Percentiles rank a stretch among this genome's conserved stretches.
Evolutionary conservation across 192 early-diverging fungal species (phyloP).

Genomic region (Chytriomyces confervae): DNA sequence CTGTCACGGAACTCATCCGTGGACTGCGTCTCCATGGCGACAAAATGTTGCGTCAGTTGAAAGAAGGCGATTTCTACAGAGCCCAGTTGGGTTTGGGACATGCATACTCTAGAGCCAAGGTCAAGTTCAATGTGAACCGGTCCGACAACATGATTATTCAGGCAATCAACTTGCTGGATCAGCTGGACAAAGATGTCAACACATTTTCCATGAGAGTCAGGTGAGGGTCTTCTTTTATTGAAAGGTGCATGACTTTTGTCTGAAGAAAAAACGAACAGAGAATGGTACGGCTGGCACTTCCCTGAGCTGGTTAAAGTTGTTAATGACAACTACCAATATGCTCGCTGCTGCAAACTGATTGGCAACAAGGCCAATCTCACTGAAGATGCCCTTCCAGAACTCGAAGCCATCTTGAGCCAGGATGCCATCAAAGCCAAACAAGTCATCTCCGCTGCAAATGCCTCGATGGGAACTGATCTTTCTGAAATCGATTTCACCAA

Average conservation of each 20-base stretch:
- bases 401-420: constrained; percentile 77
- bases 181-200: constrained; percentile 99
- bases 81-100: constrained; percentile 98
- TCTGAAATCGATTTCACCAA: constrained; percentile 95
- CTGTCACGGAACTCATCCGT: constrained; percentile 88
- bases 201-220: constrained; percentile 92
- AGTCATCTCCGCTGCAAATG: constrained; percentile 90
- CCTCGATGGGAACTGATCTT: constrained; percentile 99
- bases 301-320: constrained; percentile 98
- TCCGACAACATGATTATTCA: constrained; percentile 94
- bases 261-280: constrained; percentile 56
- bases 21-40: constrained; percentile 92
- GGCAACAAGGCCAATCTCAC: constrained; percentile 90
- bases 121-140: constrained; percentile 99
- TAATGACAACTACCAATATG: constrained; percentile 89
- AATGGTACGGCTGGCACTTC: constrained; percentile 99
- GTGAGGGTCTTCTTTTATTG: constrained; percentile 16
- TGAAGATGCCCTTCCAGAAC: constrained; percentile 73
- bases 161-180: constrained; percentile 86
- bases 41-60: constrained; percentile 85
- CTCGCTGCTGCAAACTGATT: constrained; percentile 87
- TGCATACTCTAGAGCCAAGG: constrained; percentile 97
- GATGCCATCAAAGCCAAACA: constrained; percentile 85
- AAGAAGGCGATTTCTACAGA: constrained; percentile 88
- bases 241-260: too few relatives aligned